Conservation (phyloP, 352 stramenopile species). For the Phytophthora fragariae region DNA sequence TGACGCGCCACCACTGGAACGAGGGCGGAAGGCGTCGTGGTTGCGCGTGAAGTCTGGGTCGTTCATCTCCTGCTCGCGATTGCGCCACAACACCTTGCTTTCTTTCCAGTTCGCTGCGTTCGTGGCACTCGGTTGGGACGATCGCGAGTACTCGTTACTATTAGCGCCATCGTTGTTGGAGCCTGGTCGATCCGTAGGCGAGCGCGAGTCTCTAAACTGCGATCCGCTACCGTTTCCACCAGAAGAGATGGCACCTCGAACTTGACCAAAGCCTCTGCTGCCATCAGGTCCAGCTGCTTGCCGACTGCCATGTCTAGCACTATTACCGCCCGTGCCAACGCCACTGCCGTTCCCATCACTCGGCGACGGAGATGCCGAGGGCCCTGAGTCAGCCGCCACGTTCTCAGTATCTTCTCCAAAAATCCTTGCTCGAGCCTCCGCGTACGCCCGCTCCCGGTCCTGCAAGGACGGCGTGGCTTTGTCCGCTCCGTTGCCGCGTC, state of each 20-base stretch:
- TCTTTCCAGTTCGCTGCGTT: slow-evolving; percentile 82
- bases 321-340: slow-evolving; percentile 8
- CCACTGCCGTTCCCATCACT: slow-evolving; percentile 20
- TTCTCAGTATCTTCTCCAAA: slow-evolving; percentile 78
- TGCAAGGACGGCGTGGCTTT: slow-evolving; percentile 84
- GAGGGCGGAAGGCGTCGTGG: slow-evolving; percentile 69
- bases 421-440: slow-evolving; percentile 94
- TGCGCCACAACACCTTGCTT: slow-evolving; percentile 94
- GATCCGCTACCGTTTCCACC: slow-evolving; percentile 3
- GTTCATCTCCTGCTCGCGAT: slow-evolving; percentile 94
- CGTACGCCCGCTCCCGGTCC: slow-evolving; percentile 95
- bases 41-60: slow-evolving; percentile 93
- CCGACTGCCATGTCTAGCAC: slow-evolving; percentile 34
- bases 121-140: slow-evolving; percentile 30
- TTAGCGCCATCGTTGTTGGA: slow-evolving; percentile 10
- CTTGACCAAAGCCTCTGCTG: slow-evolving; percentile 53
- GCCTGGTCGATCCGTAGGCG: slow-evolving; percentile 21
- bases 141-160: slow-evolving; percentile 24
- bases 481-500: slow-evolving; percentile 53
- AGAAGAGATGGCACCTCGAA: slow-evolving; percentile 8
- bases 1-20: slow-evolving; percentile 36
- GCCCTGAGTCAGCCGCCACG: slow-evolving; percentile 33
- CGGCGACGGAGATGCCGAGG: slow-evolving; percentile 30
- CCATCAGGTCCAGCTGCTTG: slow-evolving; percentile 69
- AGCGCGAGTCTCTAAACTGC: slow-evolving; percentile 19